Percentiles rank a stretch among this genome's conserved stretches.
phyloP scores from a whole-genome alignment of 1,139 yeast species.

The Taphrina populina region DNA sequence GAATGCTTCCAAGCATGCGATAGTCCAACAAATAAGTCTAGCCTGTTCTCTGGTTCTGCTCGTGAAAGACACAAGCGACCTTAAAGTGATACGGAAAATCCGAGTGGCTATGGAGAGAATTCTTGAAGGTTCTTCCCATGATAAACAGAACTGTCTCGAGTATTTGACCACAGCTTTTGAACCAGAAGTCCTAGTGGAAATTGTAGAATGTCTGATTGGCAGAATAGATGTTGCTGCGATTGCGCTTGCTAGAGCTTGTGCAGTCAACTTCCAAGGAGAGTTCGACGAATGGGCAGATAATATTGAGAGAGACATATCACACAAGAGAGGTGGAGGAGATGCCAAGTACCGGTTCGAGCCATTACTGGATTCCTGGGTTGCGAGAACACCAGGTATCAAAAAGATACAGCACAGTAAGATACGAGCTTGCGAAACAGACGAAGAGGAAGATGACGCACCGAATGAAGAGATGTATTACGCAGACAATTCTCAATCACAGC shows the following conservation, averaged over 20 bases:
- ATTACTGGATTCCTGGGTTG: constrained; percentile 30
- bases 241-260: constrained; percentile 5
- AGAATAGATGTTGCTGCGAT: constrained; percentile 12
- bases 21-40: background rate
- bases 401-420: background rate
- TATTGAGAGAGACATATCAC: constrained; percentile 13
- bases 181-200: constrained; percentile 1
- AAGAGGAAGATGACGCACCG: background rate
- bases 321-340: constrained; percentile 4
- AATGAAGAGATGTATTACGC: constrained; percentile 23
- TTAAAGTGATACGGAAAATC: background rate
- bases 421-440: background rate
- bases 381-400: constrained; percentile 23
- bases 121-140: background rate
- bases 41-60: constrained; percentile 5
- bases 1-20: too few species aligned
- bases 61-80: background rate
- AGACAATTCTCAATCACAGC: constrained; percentile 15
- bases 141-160: background rate
- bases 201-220: constrained; percentile 17
- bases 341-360: constrained; percentile 27
- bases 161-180: background rate
- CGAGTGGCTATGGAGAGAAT: background rate
- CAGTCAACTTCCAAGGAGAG: constrained; percentile 11
- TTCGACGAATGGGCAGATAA: constrained; percentile 21